Percentiles rank a stretch among this genome's conserved stretches.
Evolutionary conservation across 495 filamentous ascomycete genomes (phyloP).

Genomic region (Aeminium ludgeri): DNA sequence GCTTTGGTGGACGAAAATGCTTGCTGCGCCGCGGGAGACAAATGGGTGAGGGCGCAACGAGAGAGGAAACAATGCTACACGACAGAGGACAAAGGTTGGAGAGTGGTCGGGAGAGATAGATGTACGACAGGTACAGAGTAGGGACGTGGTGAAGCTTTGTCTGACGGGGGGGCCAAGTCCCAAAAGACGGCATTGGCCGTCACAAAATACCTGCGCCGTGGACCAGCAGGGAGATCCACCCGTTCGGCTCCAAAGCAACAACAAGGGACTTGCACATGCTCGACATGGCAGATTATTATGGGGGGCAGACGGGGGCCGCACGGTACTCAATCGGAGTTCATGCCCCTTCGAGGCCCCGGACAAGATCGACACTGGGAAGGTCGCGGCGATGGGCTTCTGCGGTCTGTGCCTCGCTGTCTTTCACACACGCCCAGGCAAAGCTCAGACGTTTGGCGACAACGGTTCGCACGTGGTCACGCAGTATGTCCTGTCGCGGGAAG

Average conservation of each 20-base stretch:
- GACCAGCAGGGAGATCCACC: conserved; percentile 2
- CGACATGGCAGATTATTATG: background rate
- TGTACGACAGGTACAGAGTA: background rate
- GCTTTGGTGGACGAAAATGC: too few relatives aligned
- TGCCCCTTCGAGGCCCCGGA: conserved; percentile 3
- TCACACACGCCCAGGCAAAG: too few relatives aligned
- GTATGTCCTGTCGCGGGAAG: too few relatives aligned
- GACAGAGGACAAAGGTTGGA: background rate
- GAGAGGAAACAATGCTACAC: background rate
- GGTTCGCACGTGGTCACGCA: too few relatives aligned
- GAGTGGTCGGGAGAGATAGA: conserved; percentile 1
- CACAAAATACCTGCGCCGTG: background rate
- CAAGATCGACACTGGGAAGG: conserved; percentile 6
- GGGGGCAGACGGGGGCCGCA: background rate
- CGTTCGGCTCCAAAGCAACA: conserved; percentile 1
- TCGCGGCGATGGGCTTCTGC: too few relatives aligned
- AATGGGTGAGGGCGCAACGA: too few relatives aligned
- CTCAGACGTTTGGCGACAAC: too few relatives aligned
- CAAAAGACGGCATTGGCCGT: conserved; percentile 3
- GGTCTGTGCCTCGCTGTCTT: too few relatives aligned
- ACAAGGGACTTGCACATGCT: background rate
- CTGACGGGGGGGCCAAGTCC: background rate
- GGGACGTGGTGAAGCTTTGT: too few relatives aligned
- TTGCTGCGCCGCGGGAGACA: too few relatives aligned
- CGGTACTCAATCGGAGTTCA: conserved; percentile 13